These are phyloP conservation scores for Lachnellula occidentalis DNA, from an alignment of 2,329 filamentous ascomycete species.

Conservation along the genomic window DNA sequence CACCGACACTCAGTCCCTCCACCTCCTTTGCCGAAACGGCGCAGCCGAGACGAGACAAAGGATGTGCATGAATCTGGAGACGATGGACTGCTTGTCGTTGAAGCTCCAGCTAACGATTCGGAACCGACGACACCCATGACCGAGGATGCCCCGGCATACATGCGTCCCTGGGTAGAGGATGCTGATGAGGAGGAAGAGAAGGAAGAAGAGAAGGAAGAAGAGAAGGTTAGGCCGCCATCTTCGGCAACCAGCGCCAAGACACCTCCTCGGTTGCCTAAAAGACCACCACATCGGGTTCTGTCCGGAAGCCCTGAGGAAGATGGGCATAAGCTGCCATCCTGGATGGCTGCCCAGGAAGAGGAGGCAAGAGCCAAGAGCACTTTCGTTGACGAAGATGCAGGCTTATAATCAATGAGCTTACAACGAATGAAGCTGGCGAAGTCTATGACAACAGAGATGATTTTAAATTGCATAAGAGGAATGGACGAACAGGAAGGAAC, in stretches of 20 bases:
- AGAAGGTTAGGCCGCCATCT: slow-evolving; percentile 3
- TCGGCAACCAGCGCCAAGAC: neutral
- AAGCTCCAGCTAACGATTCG: slow-evolving; percentile 59
- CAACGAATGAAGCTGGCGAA: neutral
- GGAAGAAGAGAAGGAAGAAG: no score
- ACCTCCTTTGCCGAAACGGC: slow-evolving; percentile 42
- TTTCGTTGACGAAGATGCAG: slow-evolving; percentile 29
- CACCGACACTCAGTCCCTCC: slow-evolving; percentile 33
- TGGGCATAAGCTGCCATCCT: slow-evolving; percentile 26
- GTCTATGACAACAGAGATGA: neutral
- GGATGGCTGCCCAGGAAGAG: slow-evolving; percentile 33
- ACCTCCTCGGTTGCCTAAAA: slow-evolving; percentile 24
- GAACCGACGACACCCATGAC: slow-evolving; percentile 47
- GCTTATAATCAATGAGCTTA: slow-evolving; percentile 2
- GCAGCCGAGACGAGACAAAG: slow-evolving; percentile 30
- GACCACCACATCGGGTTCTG: slow-evolving; percentile 18
- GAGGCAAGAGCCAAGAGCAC: slow-evolving; percentile 30
- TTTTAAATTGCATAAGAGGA: neutral
- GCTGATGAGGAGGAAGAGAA: slow-evolving; percentile 25
- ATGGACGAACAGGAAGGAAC: neutral
- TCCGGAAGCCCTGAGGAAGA: slow-evolving; percentile 31
- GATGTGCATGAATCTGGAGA: slow-evolving; percentile 35
- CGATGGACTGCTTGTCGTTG: slow-evolving; percentile 57
- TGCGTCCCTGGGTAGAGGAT: slow-evolving; percentile 35
- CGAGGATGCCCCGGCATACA: slow-evolving; percentile 31